A percentile compares a stretch with the other conserved stretches of the same genome.
Conservation (phyloP, 257 asterid genomes). For the Primulina eburnea region DNA sequence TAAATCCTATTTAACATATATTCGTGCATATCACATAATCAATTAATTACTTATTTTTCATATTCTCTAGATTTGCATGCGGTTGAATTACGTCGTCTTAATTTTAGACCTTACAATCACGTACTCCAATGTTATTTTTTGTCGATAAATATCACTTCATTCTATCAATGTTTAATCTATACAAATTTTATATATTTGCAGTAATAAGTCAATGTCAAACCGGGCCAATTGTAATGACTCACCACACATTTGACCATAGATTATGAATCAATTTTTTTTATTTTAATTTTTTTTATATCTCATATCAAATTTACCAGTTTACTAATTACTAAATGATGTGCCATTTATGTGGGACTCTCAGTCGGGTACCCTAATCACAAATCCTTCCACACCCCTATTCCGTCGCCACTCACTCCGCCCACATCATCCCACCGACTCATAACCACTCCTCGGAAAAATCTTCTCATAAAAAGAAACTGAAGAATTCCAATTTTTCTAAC, state of each 20-base stretch:
- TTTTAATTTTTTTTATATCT: background rate
- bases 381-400: slow-evolving; percentile 38
- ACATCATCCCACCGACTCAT: slow-evolving; percentile 46
- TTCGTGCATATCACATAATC: no score
- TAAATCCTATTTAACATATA: no score
- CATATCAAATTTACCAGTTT: no score
- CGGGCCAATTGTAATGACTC: slow-evolving; percentile 21
- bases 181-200: slow-evolving; percentile 21
- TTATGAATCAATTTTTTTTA: no score
- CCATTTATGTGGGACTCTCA: slow-evolving; percentile 80
- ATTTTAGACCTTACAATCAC: no score
- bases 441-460: slow-evolving; percentile 19
- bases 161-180: background rate
- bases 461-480: slow-evolving; percentile 22
- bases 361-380: slow-evolving; percentile 75
- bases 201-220: slow-evolving; percentile 21
- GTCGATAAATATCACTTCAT: slow-evolving; percentile 20
- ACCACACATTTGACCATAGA: background rate
- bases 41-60: no score
- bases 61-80: no score
- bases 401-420: slow-evolving; percentile 77
- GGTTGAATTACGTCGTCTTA: no score
- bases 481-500: slow-evolving; percentile 29
- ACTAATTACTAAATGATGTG: slow-evolving; percentile 8
- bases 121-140: slow-evolving; percentile 1